Base-by-base conservation (phyloP, 495 filamentous ascomycete genomes). In the Penicillium fimorum region DNA sequence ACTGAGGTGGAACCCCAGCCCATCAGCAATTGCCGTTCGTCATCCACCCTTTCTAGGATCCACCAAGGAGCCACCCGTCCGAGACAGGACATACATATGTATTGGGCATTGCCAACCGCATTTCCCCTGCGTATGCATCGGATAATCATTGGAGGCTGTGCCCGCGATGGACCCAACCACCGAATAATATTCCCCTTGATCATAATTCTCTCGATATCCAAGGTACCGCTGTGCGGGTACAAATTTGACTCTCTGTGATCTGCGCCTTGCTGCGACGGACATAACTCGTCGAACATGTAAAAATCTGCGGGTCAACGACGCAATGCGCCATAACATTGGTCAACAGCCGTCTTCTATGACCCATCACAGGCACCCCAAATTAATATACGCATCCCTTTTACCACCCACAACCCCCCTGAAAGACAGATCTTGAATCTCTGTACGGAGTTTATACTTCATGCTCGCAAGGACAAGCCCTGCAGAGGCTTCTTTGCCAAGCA, bases 221-320 rank as follows among this genome's bases (percentile, higher is more conserved):
- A 45, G 13, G 24, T 41, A n/a, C 13, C 5, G 7, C 20, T 38
- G 24, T 33, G 18, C 44, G 56, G 59, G 41, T 47, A 47, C 10
- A 48, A 49, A 40, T 55, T 58, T 30, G 47, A 55, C 25, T 47
- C 50, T 45, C 50, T 45, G 50, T 48, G 29, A 27, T 51, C 57
- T 48, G 45, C 40, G 40, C 43, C 47, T 48, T 44, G 25, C 27
- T 64, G 37, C 17, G 32, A 30, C 53, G 9, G 8, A 56, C 53
- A 40, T 63, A 38, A 66, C 57, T 66, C 60, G 63, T 66, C 58
- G 22, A 58, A n/a, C 43, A 60, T 56, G 48, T 58, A 40, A n/a
- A 25, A 40, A 33, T 10, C 40, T 40, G 62, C 61, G 63, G 63
- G 63, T 60, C 63, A 46, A 50, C 51, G 43, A 56, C 50, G 63